These are phyloP conservation scores for Strigomonas culicis DNA, from an alignment of 208 protist genomes.

Conservation along the genomic window DNA sequence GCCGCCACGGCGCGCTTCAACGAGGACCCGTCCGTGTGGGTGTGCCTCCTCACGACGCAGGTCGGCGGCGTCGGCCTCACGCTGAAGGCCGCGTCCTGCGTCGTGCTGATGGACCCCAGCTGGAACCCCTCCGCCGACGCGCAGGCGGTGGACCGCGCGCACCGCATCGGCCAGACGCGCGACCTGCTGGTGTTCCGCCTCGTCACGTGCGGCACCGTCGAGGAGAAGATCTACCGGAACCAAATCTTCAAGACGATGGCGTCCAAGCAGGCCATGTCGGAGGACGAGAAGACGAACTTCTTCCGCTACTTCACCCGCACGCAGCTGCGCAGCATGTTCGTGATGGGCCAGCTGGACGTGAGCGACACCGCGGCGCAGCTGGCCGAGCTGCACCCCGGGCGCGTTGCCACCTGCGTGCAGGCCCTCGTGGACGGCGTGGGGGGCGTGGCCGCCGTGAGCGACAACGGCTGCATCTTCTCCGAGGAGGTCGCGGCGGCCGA, in stretches of 20 bases:
- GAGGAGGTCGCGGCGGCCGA: conserved; percentile 27
- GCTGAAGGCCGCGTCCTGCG: conserved; percentile 92
- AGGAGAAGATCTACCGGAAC: conserved; percentile 98
- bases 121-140: conserved; percentile 97
- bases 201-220: conserved; percentile 94
- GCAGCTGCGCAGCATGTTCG: conserved; percentile 85
- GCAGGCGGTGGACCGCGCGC: conserved; percentile 96
- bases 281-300: conserved; percentile 21
- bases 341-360: conserved; percentile 30
- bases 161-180: conserved; percentile 96
- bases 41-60: conserved; percentile 96
- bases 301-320: conserved; percentile 81
- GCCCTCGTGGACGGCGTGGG: conserved; percentile 16
- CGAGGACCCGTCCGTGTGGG: conserved; percentile 26
- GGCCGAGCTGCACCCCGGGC: conserved; percentile 43
- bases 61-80: conserved; percentile 98
- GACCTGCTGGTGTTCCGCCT: conserved; percentile 96
- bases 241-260: conserved; percentile 95
- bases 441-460: conserved; percentile 59
- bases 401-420: conserved; percentile 19
- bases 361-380: conserved; percentile 76
- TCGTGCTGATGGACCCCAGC: conserved; percentile 96
- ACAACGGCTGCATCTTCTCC: conserved; percentile 58
- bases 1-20: conserved; percentile 87
- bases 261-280: conserved; percentile 33